Conservation (phyloP, 2,329 filamentous ascomycete species). For the Penicillium sp. region DNA sequence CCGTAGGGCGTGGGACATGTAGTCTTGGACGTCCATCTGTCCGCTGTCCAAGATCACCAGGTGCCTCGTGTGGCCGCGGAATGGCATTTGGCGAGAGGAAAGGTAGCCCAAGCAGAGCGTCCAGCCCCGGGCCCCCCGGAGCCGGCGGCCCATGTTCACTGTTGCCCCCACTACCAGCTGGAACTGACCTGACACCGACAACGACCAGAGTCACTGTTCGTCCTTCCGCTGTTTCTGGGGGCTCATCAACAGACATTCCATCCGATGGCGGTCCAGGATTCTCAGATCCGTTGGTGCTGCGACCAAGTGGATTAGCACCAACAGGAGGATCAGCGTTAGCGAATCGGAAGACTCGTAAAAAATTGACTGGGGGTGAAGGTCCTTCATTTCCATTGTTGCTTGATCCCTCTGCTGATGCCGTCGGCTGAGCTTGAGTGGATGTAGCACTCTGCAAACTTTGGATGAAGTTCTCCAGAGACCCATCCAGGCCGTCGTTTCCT, state of each 20-base stretch:
- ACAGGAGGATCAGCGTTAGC: conserved; percentile 50
- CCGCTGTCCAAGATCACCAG: conserved; percentile 53
- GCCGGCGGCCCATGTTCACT: conserved; percentile 47
- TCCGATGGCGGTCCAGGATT: conserved; percentile 27
- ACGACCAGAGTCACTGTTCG: conserved; percentile 69
- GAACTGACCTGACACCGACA: conserved; percentile 67
- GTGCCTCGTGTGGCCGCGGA: conserved; percentile 43
- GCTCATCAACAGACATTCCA: conserved; percentile 42
- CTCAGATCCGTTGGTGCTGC: conserved; percentile 26
- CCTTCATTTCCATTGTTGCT: conserved; percentile 40
- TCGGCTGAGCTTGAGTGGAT: conserved; percentile 53
- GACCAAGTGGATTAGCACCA: conserved; percentile 21
- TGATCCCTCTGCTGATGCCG: conserved; percentile 32
- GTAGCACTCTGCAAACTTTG: conserved; percentile 63
- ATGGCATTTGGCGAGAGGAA: conserved; percentile 46
- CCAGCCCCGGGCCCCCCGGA: conserved; percentile 42
- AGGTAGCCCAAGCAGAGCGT: conserved; percentile 48
- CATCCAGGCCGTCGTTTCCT: conserved; percentile 58
- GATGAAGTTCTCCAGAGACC: conserved; percentile 63
- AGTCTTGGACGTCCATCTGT: conserved; percentile 58
- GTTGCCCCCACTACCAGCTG: conserved; percentile 50
- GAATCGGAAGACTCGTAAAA: conserved; percentile 69
- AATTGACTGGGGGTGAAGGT: conserved; percentile 60
- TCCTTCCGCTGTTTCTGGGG: conserved; percentile 47
- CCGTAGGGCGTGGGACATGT: conserved; percentile 51